Percentiles rank a stretch among this genome's conserved stretches.
phyloP scores from a whole-genome alignment of 148 eudicot genomes.

The Cornus suecica region DNA sequence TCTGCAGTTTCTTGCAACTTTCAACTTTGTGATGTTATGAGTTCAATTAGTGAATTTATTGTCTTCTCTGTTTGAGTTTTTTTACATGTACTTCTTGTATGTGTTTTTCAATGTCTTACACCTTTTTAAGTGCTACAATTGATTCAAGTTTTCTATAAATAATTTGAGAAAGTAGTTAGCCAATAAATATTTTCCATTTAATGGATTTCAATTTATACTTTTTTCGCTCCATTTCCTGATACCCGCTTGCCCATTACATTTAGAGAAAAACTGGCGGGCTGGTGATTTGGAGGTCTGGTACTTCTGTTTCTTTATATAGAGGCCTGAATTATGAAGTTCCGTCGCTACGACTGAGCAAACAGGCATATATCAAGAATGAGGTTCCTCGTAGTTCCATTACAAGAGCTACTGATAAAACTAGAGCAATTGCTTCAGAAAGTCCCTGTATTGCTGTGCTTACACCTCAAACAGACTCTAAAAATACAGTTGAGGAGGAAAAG shows the following conservation, averaged over 20 bases:
- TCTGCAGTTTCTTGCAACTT: neutral
- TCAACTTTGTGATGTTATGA: neutral
- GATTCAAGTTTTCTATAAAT: neutral
- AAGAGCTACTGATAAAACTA: constrained; percentile 18
- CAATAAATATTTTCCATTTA: neutral
- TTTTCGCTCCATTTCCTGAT: constrained; percentile 23
- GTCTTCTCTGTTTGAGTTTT: neutral
- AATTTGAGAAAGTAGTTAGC: too few species aligned
- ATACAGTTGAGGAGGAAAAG: constrained; percentile 20
- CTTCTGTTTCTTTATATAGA: constrained; percentile 74
- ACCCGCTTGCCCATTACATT: constrained; percentile 18
- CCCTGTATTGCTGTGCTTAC: constrained; percentile 20
- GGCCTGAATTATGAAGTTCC: constrained; percentile 74
- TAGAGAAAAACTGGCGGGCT: constrained; percentile 95
- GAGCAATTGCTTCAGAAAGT: constrained; percentile 20
- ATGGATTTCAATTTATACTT: neutral
- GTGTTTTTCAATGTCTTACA: neutral
- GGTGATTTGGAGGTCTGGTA: constrained; percentile 98
- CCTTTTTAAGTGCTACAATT: neutral
- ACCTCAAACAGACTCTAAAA: constrained; percentile 27
- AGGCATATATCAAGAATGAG: constrained; percentile 26
- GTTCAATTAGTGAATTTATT: neutral
- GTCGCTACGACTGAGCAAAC: constrained; percentile 34
- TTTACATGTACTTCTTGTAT: neutral
- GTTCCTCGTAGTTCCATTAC: constrained; percentile 20